These are phyloP conservation scores for Cucumis sativus DNA, from an alignment of 306 rosid species.

Conservation along the genomic window DNA sequence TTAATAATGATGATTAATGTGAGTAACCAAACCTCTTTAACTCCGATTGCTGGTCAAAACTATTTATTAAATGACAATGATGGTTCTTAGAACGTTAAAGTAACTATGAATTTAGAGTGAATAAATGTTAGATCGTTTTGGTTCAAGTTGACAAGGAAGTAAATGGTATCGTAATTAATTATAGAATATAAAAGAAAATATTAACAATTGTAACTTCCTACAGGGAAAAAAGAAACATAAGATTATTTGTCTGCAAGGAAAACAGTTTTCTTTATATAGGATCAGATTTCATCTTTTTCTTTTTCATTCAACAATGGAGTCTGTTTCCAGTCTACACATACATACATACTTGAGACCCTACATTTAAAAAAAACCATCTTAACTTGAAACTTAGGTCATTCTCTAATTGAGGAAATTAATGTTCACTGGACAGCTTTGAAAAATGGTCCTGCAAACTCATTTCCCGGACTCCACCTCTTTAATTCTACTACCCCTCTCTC, in stretches of 20 bases:
- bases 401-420: conserved; percentile 13
- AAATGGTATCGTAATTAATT: no score
- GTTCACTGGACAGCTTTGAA: conserved; percentile 31
- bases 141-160: no score
- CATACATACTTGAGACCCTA: conserved; percentile 29
- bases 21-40: no score
- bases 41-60: not conserved
- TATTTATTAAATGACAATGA: not conserved
- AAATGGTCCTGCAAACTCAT: conserved; percentile 46
- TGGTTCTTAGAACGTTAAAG: not conserved
- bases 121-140: no score
- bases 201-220: no score
- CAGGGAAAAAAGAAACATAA: not conserved
- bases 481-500: conserved; percentile 11
- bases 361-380: conserved; percentile 21
- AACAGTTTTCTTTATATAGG: not conserved
- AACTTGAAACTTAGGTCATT: conserved; percentile 23
- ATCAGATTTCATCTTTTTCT: conserved; percentile 19
- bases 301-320: conserved; percentile 18
- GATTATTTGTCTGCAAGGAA: conserved; percentile 12
- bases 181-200: no score
- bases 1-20: no score
- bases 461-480: conserved; percentile 23
- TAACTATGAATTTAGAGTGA: no score
- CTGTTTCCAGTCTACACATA: conserved; percentile 20